These are phyloP conservation scores for Phascolomyces articulosus DNA, from an alignment of 371 early-diverging fungal species.

Conservation along the genomic window DNA sequence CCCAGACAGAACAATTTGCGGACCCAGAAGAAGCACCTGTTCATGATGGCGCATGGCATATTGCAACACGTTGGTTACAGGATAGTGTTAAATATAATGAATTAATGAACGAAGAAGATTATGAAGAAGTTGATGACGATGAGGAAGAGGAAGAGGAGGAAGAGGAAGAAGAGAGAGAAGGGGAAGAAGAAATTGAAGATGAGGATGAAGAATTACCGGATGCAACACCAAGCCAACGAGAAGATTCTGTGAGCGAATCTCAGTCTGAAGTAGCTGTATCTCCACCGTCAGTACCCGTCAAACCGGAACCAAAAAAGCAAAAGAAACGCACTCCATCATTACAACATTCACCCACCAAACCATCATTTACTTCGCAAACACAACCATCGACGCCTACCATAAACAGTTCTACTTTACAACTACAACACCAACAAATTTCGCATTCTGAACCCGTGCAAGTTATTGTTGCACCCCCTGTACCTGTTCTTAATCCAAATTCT, in stretches of 20 bases:
- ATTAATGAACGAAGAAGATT: constrained; percentile 83
- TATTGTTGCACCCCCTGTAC: constrained; percentile 10
- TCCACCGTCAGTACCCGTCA: background rate
- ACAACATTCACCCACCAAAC: background rate
- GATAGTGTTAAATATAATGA: constrained; percentile 78
- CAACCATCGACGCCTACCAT: too few species aligned
- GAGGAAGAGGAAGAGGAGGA: constrained; percentile 23
- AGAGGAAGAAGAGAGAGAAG: constrained; percentile 48
- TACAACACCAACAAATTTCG: background rate
- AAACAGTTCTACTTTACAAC: background rate
- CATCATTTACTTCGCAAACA: background rate
- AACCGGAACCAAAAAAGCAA: background rate
- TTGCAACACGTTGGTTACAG: constrained; percentile 74
- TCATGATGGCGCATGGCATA: constrained; percentile 70
- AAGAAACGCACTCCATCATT: background rate
- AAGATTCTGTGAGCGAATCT: constrained; percentile 1
- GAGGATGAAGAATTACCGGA: constrained; percentile 21
- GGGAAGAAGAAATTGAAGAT: constrained; percentile 57
- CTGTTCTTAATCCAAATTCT: constrained; percentile 25
- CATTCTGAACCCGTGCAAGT: background rate
- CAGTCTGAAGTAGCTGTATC: background rate
- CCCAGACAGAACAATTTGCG: constrained; percentile 65
- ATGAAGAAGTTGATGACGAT: constrained; percentile 48
- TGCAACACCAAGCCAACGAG: background rate
- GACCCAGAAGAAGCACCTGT: constrained; percentile 72